Base-by-base conservation (phyloP, 805 yeast species). In the Metschnikowia cerradonensis region DNA sequence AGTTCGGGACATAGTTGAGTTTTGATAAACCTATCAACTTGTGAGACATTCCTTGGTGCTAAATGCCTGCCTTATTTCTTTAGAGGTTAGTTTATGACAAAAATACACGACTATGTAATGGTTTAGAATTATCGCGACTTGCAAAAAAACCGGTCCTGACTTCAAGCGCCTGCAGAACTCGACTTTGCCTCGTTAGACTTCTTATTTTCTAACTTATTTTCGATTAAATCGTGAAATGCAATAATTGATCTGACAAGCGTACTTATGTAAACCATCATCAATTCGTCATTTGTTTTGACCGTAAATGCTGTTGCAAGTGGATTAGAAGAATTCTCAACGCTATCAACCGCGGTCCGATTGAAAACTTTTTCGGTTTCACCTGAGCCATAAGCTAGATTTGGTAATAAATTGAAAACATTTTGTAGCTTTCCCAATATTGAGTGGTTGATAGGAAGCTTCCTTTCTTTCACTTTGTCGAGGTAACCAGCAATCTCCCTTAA, bases 201-300 rank as follows among this genome's bases (percentile, higher is more conserved):
- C 51, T 65, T 85, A 67, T 90, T 90, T 60, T 88, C 89, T 58
- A 94, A 84, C 72, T 94, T 94, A 73, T 95, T 95, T 62, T 94
- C 98, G 65, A 94, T 94, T 68, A 94, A 79, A 67, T 94, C 96
- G 70, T 94, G 96, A 79, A 94, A 92, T 10, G 98, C 95, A 64
- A 94, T 87, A 61, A 95, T 91, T 5, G 98, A 88, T 65, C 98
- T 81, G 22, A 94, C 96, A 61, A 94, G 75, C 47, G 92, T 85
- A 62, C 94, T 82, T 57, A 94, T 83, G 67, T 95, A 95, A 23
- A 94, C 82, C 64, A 90, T 80, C 99, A 95, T 92, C 60, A 95
- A 76, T 68, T 94, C 96, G 65, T 94, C 99, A 65, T 94, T 95
- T 2, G 99, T 90, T 71, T 92, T 94, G 41, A 88, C 79, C 1